Conservation (phyloP, 148 eudicot species). For the Selenicereus undatus region DNA sequence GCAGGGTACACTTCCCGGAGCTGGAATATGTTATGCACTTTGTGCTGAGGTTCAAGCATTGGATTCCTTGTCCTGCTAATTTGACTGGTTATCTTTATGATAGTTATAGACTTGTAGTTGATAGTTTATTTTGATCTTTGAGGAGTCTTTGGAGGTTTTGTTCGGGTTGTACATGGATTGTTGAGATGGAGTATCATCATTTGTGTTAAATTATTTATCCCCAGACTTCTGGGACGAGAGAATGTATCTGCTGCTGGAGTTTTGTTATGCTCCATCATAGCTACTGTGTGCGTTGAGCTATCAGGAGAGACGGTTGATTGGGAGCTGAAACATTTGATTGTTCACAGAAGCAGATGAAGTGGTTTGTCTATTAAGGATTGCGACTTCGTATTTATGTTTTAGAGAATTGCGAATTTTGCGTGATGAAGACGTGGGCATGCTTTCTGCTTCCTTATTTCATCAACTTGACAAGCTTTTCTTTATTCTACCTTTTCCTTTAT, state of each 20-base stretch:
- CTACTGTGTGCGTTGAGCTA: not conserved
- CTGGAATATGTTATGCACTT: not conserved
- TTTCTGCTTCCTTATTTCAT: not conserved
- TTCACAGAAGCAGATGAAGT: not conserved
- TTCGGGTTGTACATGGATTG: not conserved
- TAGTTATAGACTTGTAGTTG: not conserved
- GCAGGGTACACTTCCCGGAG: not conserved
- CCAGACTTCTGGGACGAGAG: not conserved
- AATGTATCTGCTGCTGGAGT: constrained; percentile 8
- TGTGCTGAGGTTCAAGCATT: not conserved
- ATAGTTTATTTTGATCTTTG: constrained; percentile 1
- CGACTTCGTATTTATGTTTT: not conserved
- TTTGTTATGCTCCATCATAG: not conserved
- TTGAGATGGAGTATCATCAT: not conserved
- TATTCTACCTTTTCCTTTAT: not conserved
- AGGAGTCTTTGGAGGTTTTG: not conserved
- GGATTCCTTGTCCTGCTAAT: constrained; percentile 1
- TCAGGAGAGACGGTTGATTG: not conserved
- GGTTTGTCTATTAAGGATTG: not conserved
- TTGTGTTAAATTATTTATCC: not conserved
- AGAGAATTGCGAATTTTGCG: not conserved
- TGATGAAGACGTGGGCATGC: not conserved
- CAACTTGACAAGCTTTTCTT: not conserved
- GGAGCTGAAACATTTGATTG: constrained; percentile 1
- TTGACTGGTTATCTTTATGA: not conserved